Base-by-base conservation (phyloP, 169 alveolate species). In the Neospora caninum region DNA sequence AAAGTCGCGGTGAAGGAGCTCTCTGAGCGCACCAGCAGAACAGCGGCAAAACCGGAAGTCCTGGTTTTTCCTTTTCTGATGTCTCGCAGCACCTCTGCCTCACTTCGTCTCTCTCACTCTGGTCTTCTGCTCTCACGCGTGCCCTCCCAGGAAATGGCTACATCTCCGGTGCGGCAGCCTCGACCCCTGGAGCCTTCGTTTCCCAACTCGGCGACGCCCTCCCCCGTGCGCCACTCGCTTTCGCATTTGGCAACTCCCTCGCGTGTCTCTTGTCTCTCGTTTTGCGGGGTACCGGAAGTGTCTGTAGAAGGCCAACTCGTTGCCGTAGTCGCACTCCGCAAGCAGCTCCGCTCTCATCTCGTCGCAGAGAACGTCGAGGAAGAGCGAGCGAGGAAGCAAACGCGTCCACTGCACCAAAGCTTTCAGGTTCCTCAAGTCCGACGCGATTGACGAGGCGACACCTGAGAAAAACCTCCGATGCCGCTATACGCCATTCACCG, bases 261-360 rank as follows among this genome's bases (percentile, higher is more conserved):
- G n/a, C n/a, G n/a, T n/a, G n/a, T n/a, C n/a, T 7, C 13, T 49
- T 16, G 25, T 64, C 25, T 64, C 73, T 27, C 7, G n/a, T 64
- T 27, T 64, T 27, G n/a, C n/a, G n/a, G n/a, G n/a, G 20, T 86
- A 89, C 93, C 86, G 16, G 43, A 89, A 89, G 42, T 42, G 83
- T 9, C 27, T 4, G 80, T 80, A 91, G 89, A 91, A 91, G 43
- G 41, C 41, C 89, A 25, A 20, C 54, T 97, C 97, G 92, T 95
- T 95, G 36, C 53, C 38, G 73, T 97, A 97, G 93, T 96, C 96
- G 31, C 97, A 92, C 92, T 97, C 98, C 69, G 96, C 92, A 64
- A 96, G 92, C 42, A 97, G 82, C 93, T 97, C 98, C 36, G 83
- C 73, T 80, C 92, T 91, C 80, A 97, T 92, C n/a, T 92, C 94